Base-by-base conservation (phyloP, 139 green algal species). In the Astrephomene gubernaculifera region DNA sequence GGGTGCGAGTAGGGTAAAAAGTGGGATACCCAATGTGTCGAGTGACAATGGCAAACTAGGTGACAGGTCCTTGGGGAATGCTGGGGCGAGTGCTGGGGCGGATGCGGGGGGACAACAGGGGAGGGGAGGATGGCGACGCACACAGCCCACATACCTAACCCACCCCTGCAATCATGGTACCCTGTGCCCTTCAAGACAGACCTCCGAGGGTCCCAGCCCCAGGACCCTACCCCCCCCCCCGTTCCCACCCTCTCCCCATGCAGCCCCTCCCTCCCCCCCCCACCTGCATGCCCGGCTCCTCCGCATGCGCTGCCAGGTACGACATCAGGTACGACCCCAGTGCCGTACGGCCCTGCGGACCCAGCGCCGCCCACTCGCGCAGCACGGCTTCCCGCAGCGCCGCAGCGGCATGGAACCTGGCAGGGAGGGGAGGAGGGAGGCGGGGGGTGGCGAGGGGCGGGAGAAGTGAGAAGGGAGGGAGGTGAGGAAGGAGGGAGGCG, bases 401-500 rank as follows among this genome's bases (percentile, higher is more conserved):
- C 19, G 87, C 67, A n/a, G 90, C 86, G 3, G 94, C 94, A 83
- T 97, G 90, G 54, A 94, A 92, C 90, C 7, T 86, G 74, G n/a
- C 1, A 35, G 19, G 57, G 21, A 7, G 19, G 49, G 49, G 17
- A 25, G 49, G 49, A 17, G 49, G 17, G 12, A 57, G n/a, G n/a
- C n/a, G n/a, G n/a, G n/a, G n/a, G n/a, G n/a, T n/a, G n/a, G n/a
- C n/a, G n/a, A n/a, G n/a, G n/a, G n/a, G n/a, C n/a, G n/a, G n/a
- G n/a, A n/a, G n/a, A n/a, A n/a, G n/a, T n/a, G n/a, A n/a, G n/a
- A n/a, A n/a, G n/a, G n/a, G n/a, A n/a, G n/a, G n/a, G n/a, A n/a
- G n/a, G n/a, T n/a, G n/a, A n/a, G n/a, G n/a, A n/a, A n/a, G n/a
- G n/a, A n/a, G n/a, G n/a, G n/a, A n/a, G n/a, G n/a, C n/a, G n/a